Base-by-base conservation (phyloP, 495 filamentous ascomycete species). In the Aspergillus carlsbadensis region DNA sequence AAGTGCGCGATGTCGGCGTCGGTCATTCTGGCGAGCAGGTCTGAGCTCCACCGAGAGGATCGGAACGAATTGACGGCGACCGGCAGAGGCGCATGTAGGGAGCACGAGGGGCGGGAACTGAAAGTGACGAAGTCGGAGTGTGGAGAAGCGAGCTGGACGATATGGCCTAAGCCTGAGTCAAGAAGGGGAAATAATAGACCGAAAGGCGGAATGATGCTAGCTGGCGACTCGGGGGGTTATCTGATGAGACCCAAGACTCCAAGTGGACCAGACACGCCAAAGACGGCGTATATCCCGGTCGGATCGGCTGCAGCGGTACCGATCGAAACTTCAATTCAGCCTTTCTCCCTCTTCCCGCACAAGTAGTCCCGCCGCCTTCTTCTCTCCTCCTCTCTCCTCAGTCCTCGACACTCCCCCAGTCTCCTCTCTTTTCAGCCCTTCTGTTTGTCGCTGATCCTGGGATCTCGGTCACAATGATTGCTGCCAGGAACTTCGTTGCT, bases 1-100 rank as follows among this genome's bases (percentile, higher is more conserved):
- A 96, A 87, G 52, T 89, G 91, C 43, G 92, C 84, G 40, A 98
- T 83, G 14, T 83, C 87, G 22, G 85, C 78, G 67, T 96, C 87
- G 49, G 84, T 79, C 80, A 80, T 84, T 47, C 39, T 67, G 58
- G 47, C 37, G 41, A 41, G 31, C 37, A 44, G 34, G 50, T 29
- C 41, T 45, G 44, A 56, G 40, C 56, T 54, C 49, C 50, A 54
- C 56, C 18, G 39, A 51, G 21, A 18, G 24, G 20, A 26, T 43
- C 43, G 22, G 17, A 33, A 40, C 34, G 43, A 22, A 36, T 2
- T 29, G 31, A 17, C 57, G 45, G 48, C 54, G 33, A 48, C 40
- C 43, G 14, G 39, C 31, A 22, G 55, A 54, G 21, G 45, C 56
- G 43, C 57, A 61, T 59, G 61, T 53, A 59, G 60, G 40, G 48